Evolutionary conservation across 73 alveolate genomes (phyloP).

Genomic region (Urostyla sp.): DNA sequence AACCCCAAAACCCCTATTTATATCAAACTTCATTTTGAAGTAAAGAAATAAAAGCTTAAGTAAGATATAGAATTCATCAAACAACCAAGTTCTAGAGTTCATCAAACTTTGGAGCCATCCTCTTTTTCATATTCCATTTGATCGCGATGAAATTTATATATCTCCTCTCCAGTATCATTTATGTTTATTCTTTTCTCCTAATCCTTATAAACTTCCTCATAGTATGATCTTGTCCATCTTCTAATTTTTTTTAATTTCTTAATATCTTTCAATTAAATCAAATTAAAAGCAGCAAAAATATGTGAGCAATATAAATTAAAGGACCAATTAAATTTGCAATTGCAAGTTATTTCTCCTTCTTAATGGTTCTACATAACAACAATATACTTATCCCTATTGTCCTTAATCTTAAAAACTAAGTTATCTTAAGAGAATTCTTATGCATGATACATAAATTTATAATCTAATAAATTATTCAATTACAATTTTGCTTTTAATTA

Average conservation of each 20-base stretch:
- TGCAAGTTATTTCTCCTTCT: conserved; percentile 48
- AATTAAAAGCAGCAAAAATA: conserved; percentile 30
- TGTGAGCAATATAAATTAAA: conserved; percentile 33
- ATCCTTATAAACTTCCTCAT: too few species aligned
- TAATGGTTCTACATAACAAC: conserved; percentile 9
- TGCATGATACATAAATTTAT: too few species aligned
- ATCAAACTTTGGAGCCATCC: not conserved
- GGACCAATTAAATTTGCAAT: conserved; percentile 13
- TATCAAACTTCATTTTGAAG: not conserved
- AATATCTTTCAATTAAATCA: not conserved
- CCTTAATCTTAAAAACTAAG: too few species aligned
- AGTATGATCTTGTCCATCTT: not conserved
- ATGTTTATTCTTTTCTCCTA: not conserved
- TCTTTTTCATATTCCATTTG: not conserved
- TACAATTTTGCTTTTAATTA: conserved; percentile 16
- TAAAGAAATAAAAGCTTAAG: not conserved
- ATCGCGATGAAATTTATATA: not conserved
- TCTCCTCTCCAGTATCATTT: not conserved
- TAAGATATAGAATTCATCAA: not conserved
- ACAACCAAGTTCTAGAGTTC: not conserved
- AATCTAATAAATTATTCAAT: too few species aligned
- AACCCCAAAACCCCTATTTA: not conserved
- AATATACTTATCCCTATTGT: not conserved
- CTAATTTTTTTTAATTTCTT: not conserved
- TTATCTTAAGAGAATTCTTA: too few species aligned